Evolutionary conservation across 1,284 basidiomycete species (phyloP).

Genomic region (Trametes pubescens): DNA sequence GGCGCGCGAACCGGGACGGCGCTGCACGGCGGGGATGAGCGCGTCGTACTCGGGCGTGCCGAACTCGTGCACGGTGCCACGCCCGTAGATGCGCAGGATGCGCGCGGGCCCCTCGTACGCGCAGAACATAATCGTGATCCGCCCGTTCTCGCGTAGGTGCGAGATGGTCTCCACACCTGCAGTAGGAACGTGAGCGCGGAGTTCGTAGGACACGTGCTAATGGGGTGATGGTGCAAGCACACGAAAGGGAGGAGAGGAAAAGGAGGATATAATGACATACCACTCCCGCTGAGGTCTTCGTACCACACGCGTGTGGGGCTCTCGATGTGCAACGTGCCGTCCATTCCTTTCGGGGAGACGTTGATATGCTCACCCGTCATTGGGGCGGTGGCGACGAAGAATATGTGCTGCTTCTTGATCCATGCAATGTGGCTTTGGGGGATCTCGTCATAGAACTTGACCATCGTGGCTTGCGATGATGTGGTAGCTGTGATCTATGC

Average conservation of each 20-base stretch:
- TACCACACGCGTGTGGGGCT: conserved; percentile 60
- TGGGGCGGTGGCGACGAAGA: conserved; percentile 67
- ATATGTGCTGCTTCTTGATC: conserved; percentile 59
- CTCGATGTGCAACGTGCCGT: conserved; percentile 57
- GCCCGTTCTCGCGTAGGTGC: no score
- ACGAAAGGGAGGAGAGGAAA: background rate
- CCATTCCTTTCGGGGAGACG: conserved; percentile 61
- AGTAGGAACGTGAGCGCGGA: background rate
- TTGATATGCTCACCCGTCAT: conserved; percentile 59
- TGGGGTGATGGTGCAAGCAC: no score
- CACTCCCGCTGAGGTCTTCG: conserved; percentile 63
- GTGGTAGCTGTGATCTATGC: background rate
- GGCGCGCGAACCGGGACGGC: conserved; percentile 61
- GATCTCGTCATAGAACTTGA: conserved; percentile 55
- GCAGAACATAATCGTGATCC: no score
- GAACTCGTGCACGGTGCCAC: conserved; percentile 60
- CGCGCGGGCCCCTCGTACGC: background rate
- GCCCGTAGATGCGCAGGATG: background rate
- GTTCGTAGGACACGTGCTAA: background rate
- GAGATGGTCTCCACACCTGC: no score
- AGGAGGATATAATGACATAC: conserved; percentile 42
- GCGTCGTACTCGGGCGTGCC: conserved; percentile 59
- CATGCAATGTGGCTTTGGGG: conserved; percentile 54
- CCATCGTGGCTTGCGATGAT: conserved; percentile 47
- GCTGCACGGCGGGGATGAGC: conserved; percentile 51